These are phyloP conservation scores for Perkinsus olseni DNA, from an alignment of 169 alveolate species.

Conservation along the genomic window DNA sequence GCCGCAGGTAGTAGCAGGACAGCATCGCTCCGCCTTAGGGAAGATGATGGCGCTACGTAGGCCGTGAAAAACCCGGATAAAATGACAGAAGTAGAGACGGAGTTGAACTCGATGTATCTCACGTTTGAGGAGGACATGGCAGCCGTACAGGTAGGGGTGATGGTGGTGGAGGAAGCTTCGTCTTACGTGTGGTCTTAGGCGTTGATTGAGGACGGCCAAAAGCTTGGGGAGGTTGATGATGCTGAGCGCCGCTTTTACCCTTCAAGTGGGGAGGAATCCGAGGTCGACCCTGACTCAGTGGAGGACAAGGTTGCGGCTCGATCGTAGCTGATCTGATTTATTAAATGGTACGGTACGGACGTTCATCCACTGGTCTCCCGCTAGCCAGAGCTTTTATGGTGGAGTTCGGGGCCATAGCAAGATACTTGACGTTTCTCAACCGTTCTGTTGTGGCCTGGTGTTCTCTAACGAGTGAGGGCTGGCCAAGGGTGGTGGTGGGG, in stretches of 20 bases:
- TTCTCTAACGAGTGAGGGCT: too few relatives aligned
- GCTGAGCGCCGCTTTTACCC: not conserved
- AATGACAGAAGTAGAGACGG: not conserved
- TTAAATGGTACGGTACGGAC: too few relatives aligned
- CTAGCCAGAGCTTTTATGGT: too few relatives aligned
- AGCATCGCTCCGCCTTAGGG: not conserved
- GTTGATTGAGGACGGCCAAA: not conserved
- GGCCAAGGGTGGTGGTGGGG: too few relatives aligned
- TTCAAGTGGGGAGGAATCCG: not conserved
- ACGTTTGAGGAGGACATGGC: not conserved
- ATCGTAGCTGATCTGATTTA: too few relatives aligned
- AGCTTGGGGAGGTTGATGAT: not conserved
- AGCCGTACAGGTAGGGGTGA: not conserved
- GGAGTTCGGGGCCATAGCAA: too few relatives aligned
- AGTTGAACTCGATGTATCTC: not conserved
- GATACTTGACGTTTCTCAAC: too few relatives aligned
- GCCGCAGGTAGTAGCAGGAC: not conserved
- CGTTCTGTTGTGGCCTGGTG: too few relatives aligned
- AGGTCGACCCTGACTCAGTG: not conserved
- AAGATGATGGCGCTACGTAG: not conserved
- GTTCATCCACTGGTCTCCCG: too few relatives aligned
- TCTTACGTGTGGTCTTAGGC: too few relatives aligned
- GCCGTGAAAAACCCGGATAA: not conserved
- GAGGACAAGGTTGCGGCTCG: not conserved
- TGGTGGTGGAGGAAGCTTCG: too few relatives aligned